Evolutionary conservation across 2,329 filamentous ascomycete species (phyloP), one percentile per base, ranked within the genome.

Genomic region (Aspergillus sergii): DNA sequence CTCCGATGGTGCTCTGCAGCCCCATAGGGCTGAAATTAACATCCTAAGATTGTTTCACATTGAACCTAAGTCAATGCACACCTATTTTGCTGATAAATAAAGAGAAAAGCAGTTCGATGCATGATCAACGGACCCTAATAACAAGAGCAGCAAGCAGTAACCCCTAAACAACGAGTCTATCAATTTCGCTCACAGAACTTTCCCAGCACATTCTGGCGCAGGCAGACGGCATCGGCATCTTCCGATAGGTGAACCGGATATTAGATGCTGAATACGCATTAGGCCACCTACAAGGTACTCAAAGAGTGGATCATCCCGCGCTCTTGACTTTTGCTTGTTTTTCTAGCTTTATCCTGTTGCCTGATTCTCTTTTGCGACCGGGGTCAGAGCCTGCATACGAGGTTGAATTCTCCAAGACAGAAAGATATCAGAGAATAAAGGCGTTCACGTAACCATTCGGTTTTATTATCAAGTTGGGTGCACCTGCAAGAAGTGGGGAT

Each of bases 371-470:
- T 5, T 23, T 21, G 26, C 48, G 48, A 34, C 48, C 28, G 48
- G 19, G n/a, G 8, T 14, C 21, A 7, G 28, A 26, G 45, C 11
- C 46, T 16, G 16, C 12, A 30, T 30, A 50, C 1, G 12, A 28
- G 8, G 11, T 23, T 26, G 23, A 26, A 26, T 26, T 23, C 3
- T 14, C 19, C 10, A 16, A 4, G 23, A 6, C 26, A 28, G 5
- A 28, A 28, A 28, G 26, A 28, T 28, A 6, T 28, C 7, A 9
- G 3, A 41, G 4, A n/a, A 4, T 1, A 10, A n/a, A 41, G 39
- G 19, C 1, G 3, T 41, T 3, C 19, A 41, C 1, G 19, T n/a
- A 10, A 3, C 7, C 3, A 0, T 41, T n/a, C 16, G 1, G 7
- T 3, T n/a, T 19, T 10, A 10, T 10, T 14, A n/a, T n/a, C 19